A percentile compares a stretch with the other conserved stretches of the same genome.
Conservation (phyloP, 116 monocot genomes). For the Cymodocea nodosa region DNA sequence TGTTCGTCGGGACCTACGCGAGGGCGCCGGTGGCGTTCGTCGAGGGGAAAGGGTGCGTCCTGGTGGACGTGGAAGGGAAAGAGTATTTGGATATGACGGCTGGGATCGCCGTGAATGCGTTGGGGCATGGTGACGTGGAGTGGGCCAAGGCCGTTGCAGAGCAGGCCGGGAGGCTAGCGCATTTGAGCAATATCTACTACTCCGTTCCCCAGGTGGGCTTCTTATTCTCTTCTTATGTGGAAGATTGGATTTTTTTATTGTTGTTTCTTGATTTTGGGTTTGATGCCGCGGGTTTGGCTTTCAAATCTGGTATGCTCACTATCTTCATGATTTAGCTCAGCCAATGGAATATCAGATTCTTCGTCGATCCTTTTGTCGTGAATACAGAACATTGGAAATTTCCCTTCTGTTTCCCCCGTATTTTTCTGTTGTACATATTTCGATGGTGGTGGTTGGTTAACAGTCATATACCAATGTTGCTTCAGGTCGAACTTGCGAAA, state of each 20-base stretch:
- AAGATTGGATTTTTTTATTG: neutral
- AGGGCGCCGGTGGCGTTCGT: constrained; percentile 52
- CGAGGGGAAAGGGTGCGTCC: constrained; percentile 53
- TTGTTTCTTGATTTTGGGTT: too few relatives aligned
- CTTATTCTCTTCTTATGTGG: neutral
- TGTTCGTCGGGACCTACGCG: constrained; percentile 60
- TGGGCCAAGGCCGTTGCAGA: constrained; percentile 44
- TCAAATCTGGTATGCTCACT: too few relatives aligned
- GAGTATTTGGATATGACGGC: constrained; percentile 84
- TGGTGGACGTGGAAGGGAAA: constrained; percentile 59
- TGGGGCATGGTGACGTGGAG: constrained; percentile 64
- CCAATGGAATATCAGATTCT: too few relatives aligned
- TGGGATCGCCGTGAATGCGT: constrained; percentile 77
- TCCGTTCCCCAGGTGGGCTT: constrained; percentile 51
- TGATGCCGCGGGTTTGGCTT: too few relatives aligned
- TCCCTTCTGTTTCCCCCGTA: too few relatives aligned
- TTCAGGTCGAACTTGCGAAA: constrained; percentile 65
- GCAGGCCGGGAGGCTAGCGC: constrained; percentile 51
- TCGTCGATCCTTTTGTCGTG: too few relatives aligned
- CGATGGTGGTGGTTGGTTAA: too few relatives aligned
- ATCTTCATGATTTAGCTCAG: too few relatives aligned
- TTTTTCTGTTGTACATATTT: too few relatives aligned
- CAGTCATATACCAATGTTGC: neutral
- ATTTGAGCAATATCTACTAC: constrained; percentile 64
- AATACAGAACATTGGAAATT: too few relatives aligned